A percentile compares a stretch with the other conserved stretches of the same genome.
These are phyloP conservation scores for Aspergillus avenaceus DNA, from an alignment of 495 filamentous ascomycete genomes.

Conservation along the genomic window DNA sequence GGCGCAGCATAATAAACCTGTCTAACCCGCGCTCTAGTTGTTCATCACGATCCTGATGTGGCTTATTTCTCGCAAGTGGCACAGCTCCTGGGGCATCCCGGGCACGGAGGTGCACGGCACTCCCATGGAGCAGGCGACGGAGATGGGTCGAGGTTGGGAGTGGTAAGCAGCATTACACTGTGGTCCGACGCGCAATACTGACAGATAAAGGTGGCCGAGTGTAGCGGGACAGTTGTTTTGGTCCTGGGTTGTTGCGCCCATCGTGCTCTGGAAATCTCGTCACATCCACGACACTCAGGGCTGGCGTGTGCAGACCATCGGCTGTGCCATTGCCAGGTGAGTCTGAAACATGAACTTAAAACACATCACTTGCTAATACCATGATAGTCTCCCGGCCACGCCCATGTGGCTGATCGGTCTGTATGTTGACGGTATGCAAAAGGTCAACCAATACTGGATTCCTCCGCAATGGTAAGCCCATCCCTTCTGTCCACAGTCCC, in stretches of 20 bases:
- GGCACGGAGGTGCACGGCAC: conserved; percentile 36
- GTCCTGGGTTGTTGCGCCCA: conserved; percentile 55
- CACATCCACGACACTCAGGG: conserved; percentile 61
- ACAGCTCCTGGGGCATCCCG: conserved; percentile 52
- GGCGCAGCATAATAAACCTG: not conserved
- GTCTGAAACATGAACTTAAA: not conserved
- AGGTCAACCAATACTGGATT: conserved; percentile 50
- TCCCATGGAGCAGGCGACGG: conserved; percentile 33
- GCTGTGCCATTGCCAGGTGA: conserved; percentile 51
- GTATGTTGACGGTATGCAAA: conserved; percentile 53
- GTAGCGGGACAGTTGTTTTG: conserved; percentile 62
- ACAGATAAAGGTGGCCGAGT: conserved; percentile 47
- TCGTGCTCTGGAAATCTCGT: conserved; percentile 41
- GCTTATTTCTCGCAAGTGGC: conserved; percentile 62
- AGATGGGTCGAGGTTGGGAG: conserved; percentile 55
- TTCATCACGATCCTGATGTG: conserved; percentile 58
- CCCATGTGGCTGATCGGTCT: conserved; percentile 62
- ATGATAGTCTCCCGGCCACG: conserved; percentile 54
- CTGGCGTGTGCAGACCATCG: conserved; percentile 64
- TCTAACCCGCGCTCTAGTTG: conserved; percentile 33
- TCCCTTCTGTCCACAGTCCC: too few species aligned
- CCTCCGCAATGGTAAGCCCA: conserved; percentile 56
- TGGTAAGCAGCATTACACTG: conserved; percentile 40
- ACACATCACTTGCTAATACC: conserved; percentile 1
- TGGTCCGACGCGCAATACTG: not conserved